These are phyloP conservation scores for Lentinula detonsa DNA, from an alignment of 768 basidiomycete genomes.

Conservation along the genomic window DNA sequence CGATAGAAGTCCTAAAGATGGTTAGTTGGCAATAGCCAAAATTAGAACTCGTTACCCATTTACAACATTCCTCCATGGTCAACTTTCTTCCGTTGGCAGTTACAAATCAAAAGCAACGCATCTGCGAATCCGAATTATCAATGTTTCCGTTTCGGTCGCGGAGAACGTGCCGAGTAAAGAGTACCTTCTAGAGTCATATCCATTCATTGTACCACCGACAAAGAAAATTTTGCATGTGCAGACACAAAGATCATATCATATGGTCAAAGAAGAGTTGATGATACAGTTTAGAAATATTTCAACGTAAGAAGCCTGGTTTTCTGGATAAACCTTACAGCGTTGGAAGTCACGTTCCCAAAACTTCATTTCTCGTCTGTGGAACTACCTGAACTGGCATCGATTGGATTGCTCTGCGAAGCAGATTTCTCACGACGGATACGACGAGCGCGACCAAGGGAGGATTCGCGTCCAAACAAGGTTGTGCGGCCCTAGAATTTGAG, in stretches of 20 bases:
- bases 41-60: background rate
- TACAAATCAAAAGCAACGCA: too few relatives aligned
- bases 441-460: conserved; percentile 35
- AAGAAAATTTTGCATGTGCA: background rate
- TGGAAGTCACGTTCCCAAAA: background rate
- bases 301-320: background rate
- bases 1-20: background rate
- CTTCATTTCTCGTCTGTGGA: background rate
- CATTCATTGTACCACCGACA: background rate
- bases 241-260: background rate
- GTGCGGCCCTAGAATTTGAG: conserved; percentile 47
- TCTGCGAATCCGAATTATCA: too few relatives aligned
- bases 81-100: too few relatives aligned
- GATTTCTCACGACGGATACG: conserved; percentile 17
- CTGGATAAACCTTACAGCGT: background rate
- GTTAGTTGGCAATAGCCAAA: background rate
- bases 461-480: conserved; percentile 53
- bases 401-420: background rate
- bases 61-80: too few relatives aligned
- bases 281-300: too few relatives aligned
- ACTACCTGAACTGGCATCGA: background rate
- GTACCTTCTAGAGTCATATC: too few relatives aligned
- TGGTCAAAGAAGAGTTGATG: background rate
- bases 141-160: too few relatives aligned
- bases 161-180: too few relatives aligned